These are phyloP conservation scores for Capsella bursapastoris DNA, from an alignment of 345 rosid genomes.

Conservation along the genomic window DNA sequence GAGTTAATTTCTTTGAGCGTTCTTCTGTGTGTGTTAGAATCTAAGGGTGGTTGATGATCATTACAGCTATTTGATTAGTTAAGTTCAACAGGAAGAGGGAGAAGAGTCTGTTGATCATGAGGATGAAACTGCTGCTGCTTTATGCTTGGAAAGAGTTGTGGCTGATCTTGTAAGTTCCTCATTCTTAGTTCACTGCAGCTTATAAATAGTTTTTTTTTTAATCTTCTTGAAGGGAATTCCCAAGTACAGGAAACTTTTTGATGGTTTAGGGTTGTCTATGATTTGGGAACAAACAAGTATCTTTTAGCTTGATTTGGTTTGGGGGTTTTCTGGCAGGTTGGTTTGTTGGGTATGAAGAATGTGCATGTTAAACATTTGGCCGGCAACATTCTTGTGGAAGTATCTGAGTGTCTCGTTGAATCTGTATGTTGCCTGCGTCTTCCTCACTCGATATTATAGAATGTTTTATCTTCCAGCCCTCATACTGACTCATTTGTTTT, in stretches of 20 bases:
- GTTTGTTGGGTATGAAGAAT: conserved; percentile 51
- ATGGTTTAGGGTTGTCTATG: not conserved
- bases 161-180: conserved; percentile 57
- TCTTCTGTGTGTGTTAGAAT: not conserved
- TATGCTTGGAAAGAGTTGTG: conserved; percentile 47
- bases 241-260: no score
- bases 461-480: conserved; percentile 8
- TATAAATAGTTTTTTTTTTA: no score
- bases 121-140: conserved; percentile 24
- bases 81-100: conserved; percentile 38
- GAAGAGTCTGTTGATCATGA: not conserved
- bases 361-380: conserved; percentile 65
- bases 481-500: conserved; percentile 21
- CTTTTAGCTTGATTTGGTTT: conserved; percentile 16
- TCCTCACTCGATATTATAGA: conserved; percentile 1
- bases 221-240: no score
- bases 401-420: conserved; percentile 54
- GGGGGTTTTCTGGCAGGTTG: conserved; percentile 50
- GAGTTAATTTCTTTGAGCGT: conserved; percentile 10
- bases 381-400: conserved; percentile 59
- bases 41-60: conserved; percentile 5
- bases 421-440: conserved; percentile 51
- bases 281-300: not conserved
- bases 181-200: not conserved
- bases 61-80: conserved; percentile 28